Evolutionary conservation across 179 eudicot genomes (phyloP).

Genomic region (Silene vulgaris): DNA sequence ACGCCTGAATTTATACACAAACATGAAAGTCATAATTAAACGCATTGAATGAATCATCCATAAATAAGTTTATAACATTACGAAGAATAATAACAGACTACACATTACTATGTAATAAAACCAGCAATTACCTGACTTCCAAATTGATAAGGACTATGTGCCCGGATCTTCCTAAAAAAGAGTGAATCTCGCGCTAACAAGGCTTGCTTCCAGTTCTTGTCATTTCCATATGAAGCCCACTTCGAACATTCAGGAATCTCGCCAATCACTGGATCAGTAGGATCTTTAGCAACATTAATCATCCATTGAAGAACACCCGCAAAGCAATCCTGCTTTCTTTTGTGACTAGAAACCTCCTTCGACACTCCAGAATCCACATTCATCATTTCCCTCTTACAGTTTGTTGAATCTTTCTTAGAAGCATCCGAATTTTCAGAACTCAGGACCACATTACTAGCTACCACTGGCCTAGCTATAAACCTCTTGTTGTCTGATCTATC

Average conservation of each 20-base stretch:
- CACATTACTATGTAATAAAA: neutral
- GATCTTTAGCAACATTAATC: conserved; percentile 56
- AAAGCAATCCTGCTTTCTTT: conserved; percentile 47
- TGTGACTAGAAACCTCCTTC: conserved; percentile 29
- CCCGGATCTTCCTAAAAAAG: conserved; percentile 37
- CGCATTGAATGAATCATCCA: neutral
- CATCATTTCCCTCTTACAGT: conserved; percentile 21
- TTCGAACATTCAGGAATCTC: conserved; percentile 51
- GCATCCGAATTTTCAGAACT: conserved; percentile 31
- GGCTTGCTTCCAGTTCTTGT: conserved; percentile 66
- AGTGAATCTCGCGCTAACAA: conserved; percentile 52
- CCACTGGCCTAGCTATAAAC: conserved; percentile 16
- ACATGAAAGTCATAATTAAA: neutral
- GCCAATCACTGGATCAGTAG: conserved; percentile 50
- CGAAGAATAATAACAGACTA: neutral
- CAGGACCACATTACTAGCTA: conserved; percentile 24
- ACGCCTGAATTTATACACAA: neutral
- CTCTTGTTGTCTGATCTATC: conserved; percentile 23
- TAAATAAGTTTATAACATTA: neutral
- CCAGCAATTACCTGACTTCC: conserved; percentile 38
- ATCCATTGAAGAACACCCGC: conserved; percentile 55
- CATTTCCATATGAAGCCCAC: conserved; percentile 56
- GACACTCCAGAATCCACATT: conserved; percentile 27
- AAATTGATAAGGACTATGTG: conserved; percentile 28
- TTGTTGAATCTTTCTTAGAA: conserved; percentile 25